These are phyloP conservation scores for Dendrobium officinale DNA, from an alignment of 106 monocot genomes.

Conservation along the genomic window DNA sequence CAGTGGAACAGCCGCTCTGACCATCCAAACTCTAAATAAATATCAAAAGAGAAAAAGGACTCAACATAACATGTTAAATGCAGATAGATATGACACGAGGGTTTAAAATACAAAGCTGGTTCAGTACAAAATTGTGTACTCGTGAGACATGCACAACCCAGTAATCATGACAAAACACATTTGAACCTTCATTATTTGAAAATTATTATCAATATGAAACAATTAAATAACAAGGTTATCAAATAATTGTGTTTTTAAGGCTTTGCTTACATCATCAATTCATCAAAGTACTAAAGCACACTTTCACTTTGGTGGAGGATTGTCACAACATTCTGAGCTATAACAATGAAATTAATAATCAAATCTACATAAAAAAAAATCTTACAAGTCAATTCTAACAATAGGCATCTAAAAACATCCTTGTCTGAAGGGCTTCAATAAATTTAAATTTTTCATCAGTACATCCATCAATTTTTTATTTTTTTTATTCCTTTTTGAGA, in stretches of 20 bases:
- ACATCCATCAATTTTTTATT: neutral
- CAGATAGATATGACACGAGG: neutral
- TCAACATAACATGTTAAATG: neutral
- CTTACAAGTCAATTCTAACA: neutral
- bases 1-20: neutral
- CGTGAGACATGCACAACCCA: neutral
- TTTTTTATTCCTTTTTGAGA: neutral
- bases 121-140: neutral
- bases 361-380: neutral
- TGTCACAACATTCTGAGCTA: neutral
- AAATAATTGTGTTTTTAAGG: neutral
- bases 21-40: neutral
- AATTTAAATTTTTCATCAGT: neutral
- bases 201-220: neutral
- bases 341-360: neutral
- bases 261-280: neutral
- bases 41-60: neutral
- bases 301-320: neutral
- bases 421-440: neutral
- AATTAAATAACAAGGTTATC: neutral
- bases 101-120: neutral
- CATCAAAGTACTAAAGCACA: neutral
- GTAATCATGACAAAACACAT: too few species aligned
- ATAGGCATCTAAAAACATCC: neutral
- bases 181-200: neutral